phyloP scores from a whole-genome alignment of 2,329 filamentous ascomycete species.

The Whalleya microplaca region DNA sequence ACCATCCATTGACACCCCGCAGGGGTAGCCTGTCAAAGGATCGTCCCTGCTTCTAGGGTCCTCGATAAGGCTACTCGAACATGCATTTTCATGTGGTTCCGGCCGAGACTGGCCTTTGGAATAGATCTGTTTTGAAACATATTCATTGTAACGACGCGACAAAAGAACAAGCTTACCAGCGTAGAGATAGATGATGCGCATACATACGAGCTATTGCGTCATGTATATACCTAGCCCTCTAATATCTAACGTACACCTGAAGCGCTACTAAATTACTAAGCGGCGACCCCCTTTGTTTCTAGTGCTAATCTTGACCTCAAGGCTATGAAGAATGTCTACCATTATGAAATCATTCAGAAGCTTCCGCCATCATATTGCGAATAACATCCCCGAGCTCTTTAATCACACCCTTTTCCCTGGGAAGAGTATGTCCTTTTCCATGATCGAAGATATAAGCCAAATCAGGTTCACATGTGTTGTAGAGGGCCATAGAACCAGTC shows the following conservation, averaged over 20 bases:
- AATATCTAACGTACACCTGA: neutral
- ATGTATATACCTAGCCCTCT: too few species aligned
- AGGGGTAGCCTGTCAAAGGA: neutral
- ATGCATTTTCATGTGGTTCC: neutral
- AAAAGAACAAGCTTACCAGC: too few species aligned
- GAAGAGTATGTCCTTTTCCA: slow-evolving; percentile 66
- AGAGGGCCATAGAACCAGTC: slow-evolving; percentile 62
- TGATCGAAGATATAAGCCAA: slow-evolving; percentile 66
- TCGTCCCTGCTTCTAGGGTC: neutral
- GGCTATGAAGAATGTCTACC: slow-evolving; percentile 9
- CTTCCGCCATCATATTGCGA: slow-evolving; percentile 38
- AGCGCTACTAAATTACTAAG: neutral
- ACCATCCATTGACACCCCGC: neutral
- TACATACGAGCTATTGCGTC: too few species aligned
- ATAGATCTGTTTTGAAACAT: neutral
- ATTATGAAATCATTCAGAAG: slow-evolving; percentile 34
- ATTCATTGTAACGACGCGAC: neutral
- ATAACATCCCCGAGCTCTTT: slow-evolving; percentile 51
- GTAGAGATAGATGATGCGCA: too few species aligned
- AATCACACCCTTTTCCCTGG: slow-evolving; percentile 54
- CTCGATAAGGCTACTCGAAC: neutral
- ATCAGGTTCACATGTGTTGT: slow-evolving; percentile 64
- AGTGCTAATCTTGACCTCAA: neutral
- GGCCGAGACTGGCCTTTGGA: neutral
- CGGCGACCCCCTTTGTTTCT: neutral